Percentiles rank a stretch among this genome's conserved stretches.
These are phyloP conservation scores for Phytophthora sp. DNA, from an alignment of 352 stramenopile species.

Conservation along the genomic window DNA sequence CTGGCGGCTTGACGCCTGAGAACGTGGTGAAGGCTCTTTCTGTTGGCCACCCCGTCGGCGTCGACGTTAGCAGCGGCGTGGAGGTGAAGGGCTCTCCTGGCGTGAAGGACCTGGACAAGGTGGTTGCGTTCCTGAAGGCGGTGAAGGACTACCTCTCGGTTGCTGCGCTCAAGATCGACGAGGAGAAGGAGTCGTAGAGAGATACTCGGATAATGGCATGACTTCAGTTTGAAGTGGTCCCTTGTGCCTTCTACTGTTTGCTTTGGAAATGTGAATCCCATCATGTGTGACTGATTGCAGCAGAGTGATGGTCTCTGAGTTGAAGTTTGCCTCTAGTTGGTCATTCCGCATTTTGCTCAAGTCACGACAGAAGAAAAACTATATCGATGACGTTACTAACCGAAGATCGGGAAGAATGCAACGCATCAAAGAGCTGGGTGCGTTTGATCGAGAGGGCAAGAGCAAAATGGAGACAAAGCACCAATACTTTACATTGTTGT, in stretches of 20 bases:
- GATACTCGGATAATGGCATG: background rate
- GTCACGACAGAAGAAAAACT: too few relatives aligned
- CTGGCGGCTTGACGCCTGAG: conserved; percentile 93
- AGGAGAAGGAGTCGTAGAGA: conserved; percentile 50
- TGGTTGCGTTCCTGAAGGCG: conserved; percentile 65
- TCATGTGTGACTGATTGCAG: too few relatives aligned
- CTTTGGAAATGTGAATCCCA: too few relatives aligned
- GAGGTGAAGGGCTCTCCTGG: conserved; percentile 83
- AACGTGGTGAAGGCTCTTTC: conserved; percentile 94
- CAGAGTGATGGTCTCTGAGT: conserved; percentile 26
- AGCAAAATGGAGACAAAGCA: too few relatives aligned
- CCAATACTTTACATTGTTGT: too few relatives aligned
- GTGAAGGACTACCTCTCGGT: conserved; percentile 69
- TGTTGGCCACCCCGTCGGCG: conserved; percentile 84
- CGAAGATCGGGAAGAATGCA: background rate
- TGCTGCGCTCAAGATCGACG: conserved; percentile 67
- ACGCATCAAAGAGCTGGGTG: too few relatives aligned
- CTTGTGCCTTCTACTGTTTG: background rate
- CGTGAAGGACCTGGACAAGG: conserved; percentile 71
- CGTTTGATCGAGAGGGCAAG: too few relatives aligned
- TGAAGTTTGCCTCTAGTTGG: conserved; percentile 20
- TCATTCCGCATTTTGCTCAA: conserved; percentile 33
- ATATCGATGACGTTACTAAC: background rate
- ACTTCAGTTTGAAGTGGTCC: conserved; percentile 8
- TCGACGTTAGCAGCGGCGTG: conserved; percentile 97